These are phyloP conservation scores for Leishmania arabica DNA, from an alignment of 208 protist species.

Conservation along the genomic window DNA sequence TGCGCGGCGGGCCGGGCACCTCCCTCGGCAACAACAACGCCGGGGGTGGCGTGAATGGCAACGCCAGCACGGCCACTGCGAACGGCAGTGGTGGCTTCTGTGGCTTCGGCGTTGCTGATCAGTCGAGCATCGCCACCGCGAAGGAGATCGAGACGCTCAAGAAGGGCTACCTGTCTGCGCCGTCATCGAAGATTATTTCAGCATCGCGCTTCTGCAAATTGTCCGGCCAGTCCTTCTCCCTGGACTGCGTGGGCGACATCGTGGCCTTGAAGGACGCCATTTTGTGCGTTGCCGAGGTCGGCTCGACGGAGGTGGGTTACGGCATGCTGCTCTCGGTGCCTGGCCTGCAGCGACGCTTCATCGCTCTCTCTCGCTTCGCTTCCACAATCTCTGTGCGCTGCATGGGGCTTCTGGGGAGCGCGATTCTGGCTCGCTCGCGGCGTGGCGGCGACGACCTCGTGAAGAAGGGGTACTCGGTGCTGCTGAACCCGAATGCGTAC, in stretches of 20 bases:
- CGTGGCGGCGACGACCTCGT: conserved; percentile 46
- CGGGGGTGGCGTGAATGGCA: conserved; percentile 6
- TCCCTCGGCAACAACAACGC: conserved; percentile 19
- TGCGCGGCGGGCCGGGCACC: conserved; percentile 17
- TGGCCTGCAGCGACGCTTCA: conserved; percentile 58
- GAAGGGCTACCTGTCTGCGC: conserved; percentile 38
- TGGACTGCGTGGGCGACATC: conserved; percentile 70
- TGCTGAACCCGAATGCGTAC: conserved; percentile 81
- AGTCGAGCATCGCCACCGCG: conserved; percentile 25
- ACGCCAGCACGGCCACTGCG: not conserved
- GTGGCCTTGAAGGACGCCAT: conserved; percentile 77
- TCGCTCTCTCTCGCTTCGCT: conserved; percentile 66
- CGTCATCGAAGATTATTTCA: conserved; percentile 55
- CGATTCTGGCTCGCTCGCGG: conserved; percentile 60
- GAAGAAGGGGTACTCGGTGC: conserved; percentile 48
- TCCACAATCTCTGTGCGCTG: conserved; percentile 73
- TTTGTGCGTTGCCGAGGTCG: conserved; percentile 69
- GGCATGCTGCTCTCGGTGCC: conserved; percentile 52
- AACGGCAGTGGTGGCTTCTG: conserved; percentile 3
- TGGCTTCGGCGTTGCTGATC: not conserved
- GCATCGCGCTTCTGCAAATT: conserved; percentile 74
- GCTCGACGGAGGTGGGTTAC: conserved; percentile 79
- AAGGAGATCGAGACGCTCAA: conserved; percentile 38
- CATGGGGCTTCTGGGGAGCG: conserved; percentile 50
- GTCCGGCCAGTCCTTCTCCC: conserved; percentile 47